Evolutionary conservation across 1,139 yeast species (phyloP).

Genomic region (Wickerhamomyces sp.): DNA sequence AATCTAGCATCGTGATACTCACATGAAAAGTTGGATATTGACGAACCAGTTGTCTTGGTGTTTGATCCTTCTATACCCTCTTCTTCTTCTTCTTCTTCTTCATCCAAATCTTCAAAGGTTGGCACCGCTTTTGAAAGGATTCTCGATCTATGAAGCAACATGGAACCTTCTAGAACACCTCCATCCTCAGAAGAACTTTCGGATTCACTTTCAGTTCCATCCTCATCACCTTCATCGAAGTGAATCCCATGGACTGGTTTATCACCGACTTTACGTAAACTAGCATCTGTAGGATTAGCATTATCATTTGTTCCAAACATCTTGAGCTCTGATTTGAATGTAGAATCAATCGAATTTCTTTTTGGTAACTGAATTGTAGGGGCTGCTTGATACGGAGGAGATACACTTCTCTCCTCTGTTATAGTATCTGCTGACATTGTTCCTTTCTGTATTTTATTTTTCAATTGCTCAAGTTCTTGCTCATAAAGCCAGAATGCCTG

Average conservation of each 20-base stretch:
- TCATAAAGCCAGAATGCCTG: constrained; percentile 45
- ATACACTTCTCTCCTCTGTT: constrained; percentile 1
- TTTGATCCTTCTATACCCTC: constrained; percentile 5
- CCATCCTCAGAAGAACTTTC: constrained; percentile 4
- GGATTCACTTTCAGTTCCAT: constrained; percentile 2
- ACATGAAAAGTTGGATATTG: constrained; percentile 21
- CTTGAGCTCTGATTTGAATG: background rate
- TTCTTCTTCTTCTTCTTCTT: constrained; percentile 20
- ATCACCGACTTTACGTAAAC: no score
- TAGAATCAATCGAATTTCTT: background rate
- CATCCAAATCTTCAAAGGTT: constrained; percentile 14
- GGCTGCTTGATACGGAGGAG: background rate
- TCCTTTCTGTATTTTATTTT: constrained; percentile 29
- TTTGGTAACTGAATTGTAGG: background rate
- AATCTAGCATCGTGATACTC: constrained; percentile 5
- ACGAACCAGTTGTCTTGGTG: constrained; percentile 12
- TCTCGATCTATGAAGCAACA: constrained; percentile 20
- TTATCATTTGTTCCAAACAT: background rate
- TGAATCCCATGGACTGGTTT: background rate
- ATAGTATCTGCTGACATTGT: constrained; percentile 15
- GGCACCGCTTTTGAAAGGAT: constrained; percentile 19
- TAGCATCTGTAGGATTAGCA: background rate
- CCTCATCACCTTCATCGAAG: background rate
- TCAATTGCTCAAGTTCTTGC: constrained; percentile 35
- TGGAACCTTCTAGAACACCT: constrained; percentile 10